Evolutionary conservation across 192 early-diverging fungal species (phyloP).

Genomic region (Rhizoclosmatium globosum): DNA sequence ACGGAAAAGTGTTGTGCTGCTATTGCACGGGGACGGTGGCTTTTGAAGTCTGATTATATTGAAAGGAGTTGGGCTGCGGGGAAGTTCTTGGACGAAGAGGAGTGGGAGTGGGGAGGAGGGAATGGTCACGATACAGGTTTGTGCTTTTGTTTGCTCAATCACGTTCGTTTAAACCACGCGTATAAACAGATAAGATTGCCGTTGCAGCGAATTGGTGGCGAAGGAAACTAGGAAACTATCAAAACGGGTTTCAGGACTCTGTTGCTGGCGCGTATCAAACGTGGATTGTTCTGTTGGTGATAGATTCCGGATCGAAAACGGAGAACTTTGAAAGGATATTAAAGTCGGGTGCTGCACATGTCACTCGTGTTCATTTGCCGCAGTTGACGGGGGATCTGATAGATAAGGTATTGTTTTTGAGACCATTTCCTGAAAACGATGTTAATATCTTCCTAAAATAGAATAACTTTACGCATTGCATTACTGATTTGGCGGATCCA

Average conservation of each 20-base stretch:
- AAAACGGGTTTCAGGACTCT: conserved; percentile 13
- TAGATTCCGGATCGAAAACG: neutral
- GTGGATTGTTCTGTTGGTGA: conserved; percentile 23
- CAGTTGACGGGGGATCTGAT: no score
- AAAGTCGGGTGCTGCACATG: neutral
- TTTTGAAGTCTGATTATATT: conserved; percentile 46
- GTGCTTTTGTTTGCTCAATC: neutral
- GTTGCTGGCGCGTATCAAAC: neutral
- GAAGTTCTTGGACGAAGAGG: conserved; percentile 52
- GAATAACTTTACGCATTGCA: no score
- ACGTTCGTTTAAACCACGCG: neutral
- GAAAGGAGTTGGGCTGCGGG: conserved; percentile 39
- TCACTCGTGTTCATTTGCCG: neutral
- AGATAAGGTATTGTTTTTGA: no score
- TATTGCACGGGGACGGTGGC: conserved; percentile 48
- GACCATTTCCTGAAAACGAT: no score
- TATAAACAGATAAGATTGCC: conserved; percentile 16
- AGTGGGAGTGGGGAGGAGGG: conserved; percentile 46
- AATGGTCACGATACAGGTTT: neutral
- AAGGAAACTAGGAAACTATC: conserved; percentile 40
- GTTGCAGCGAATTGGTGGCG: conserved; percentile 45
- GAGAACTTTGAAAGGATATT: neutral
- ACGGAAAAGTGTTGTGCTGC: conserved; percentile 55
- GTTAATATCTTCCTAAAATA: no score
- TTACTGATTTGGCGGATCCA: no score